Base-by-base conservation (phyloP, 2,329 filamentous ascomycete species). In the Rhinocladiella mackenziei region DNA sequence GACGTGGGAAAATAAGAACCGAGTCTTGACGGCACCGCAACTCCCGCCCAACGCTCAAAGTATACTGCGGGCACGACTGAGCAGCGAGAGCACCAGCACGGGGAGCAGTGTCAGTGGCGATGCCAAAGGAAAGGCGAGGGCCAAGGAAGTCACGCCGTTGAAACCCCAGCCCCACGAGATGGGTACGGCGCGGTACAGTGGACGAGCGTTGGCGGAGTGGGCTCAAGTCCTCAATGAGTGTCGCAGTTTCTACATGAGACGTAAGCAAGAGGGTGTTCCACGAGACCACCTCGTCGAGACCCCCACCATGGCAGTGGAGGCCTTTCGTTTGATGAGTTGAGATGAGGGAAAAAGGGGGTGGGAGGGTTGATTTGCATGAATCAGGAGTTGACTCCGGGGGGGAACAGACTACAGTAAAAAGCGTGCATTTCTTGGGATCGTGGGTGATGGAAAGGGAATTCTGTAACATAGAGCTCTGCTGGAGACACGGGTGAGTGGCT, bases 181-280 rank as follows among this genome's bases (percentile, higher is more conserved):
- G n/a, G 60, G 60, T 30, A 58, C 63, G 22, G 76, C 75, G 49
- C 74, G 73, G 46, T 83, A 83, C 58, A 72, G 73, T n/a, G 80
- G 80, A 11, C 71, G 79, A 28, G 77, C 80, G 8, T 68, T 83
- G 26, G 78, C 78, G 1, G 80, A 83, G 60, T 83, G 80, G 80
- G 72, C 72, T 2, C 69, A 78, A 37, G 70, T 82, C 20, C 73
- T 81, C 6, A 70, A 72, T 17, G 80, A 83, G 56, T 81, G 76
- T 54, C 75, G 81, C 56, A 78, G 74, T 53, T 83, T 83, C 64
- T 81, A 80, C 54, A 73, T 79, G 43, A 67, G 79, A 44, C 67
- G 80, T 50, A 77, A 74, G 56, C 73, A 74, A 36, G 80, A 83
- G 59, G 80, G 80, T 14, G 77, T 82, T 13, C 76, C 77, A 2